Evolutionary conservation across 129 eudicot genomes (phyloP).

Genomic region (Helichrysum umbraculigerum): DNA sequence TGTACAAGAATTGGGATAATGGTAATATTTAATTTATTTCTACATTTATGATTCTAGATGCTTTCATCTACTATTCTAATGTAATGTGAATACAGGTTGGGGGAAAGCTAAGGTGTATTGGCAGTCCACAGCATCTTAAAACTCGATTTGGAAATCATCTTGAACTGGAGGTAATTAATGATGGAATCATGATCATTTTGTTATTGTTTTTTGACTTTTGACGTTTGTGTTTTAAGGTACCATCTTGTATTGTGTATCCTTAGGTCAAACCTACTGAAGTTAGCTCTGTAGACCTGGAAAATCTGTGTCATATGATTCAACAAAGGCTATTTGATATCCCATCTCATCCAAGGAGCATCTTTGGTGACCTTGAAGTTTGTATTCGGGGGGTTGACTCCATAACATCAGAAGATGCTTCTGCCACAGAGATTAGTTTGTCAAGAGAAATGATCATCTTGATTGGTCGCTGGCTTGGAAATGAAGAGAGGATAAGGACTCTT

Average conservation of each 20-base stretch:
- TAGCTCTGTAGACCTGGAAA: slow-evolving; percentile 60
- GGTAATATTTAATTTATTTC: slow-evolving; percentile 45
- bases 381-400: slow-evolving; percentile 64
- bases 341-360: slow-evolving; percentile 60
- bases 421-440: slow-evolving; percentile 85
- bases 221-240: not conserved
- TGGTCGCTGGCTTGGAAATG: slow-evolving; percentile 89
- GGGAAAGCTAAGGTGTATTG: slow-evolving; percentile 89
- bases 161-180: slow-evolving; percentile 71
- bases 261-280: slow-evolving; percentile 95
- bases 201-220: slow-evolving; percentile 11
- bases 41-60: not conserved
- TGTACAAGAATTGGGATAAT: slow-evolving; percentile 96
- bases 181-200: not conserved
- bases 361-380: slow-evolving; percentile 79
- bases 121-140: slow-evolving; percentile 96
- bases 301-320: slow-evolving; percentile 66
- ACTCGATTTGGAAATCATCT: slow-evolving; percentile 97
- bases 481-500: slow-evolving; percentile 57
- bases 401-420: slow-evolving; percentile 57
- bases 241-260: slow-evolving; percentile 9
- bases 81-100: slow-evolving; percentile 59
- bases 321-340: slow-evolving; percentile 73
- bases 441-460: slow-evolving; percentile 63
- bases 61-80: not conserved